Evolutionary conservation across 768 basidiomycete genomes (phyloP), one percentile per base, ranked within the genome.

Genomic region (Leccinum boreale): DNA sequence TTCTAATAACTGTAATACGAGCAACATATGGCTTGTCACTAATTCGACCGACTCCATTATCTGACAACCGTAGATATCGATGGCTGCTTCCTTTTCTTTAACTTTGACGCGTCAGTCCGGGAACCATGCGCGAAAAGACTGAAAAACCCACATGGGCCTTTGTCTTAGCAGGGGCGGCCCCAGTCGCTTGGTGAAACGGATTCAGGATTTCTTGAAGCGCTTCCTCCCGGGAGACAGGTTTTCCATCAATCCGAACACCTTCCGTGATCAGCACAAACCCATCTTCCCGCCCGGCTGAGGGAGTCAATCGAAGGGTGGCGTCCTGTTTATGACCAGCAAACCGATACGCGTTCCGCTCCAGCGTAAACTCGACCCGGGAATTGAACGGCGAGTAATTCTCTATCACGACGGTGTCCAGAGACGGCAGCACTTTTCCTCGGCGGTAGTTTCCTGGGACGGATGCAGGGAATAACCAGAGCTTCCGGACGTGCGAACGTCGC

Each of bases 381-480:
- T 66, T 68, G 2, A 63, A 31, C 42, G 36, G 17, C 11, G 68
- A 61, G 31, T 70, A 66, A 19, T 57, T 69, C 42, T 69, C 65
- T 29, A 70, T 33, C 36, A 69, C 60, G 58, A 67, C 52, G 21
- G 68, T 69, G 48, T 71, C 69, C 58, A 68, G 50, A 35, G 68
- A 46, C 6, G 67, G 67, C 12, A 65, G 11, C 11, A 61, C 12
- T 21, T 54, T 60, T 33, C 19, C 51, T 19, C 58, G 61, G 47
- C 69, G 69, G 42, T 65, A 67, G 36, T 5, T 62, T n/a, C 63
- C 62, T 8, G 58, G 64, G 23, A 72, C 66, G 35, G 62, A 65
- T 12, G 50, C 56, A 4, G 70, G 72, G 51, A 70, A 63, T 6
- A 72, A 15, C 72, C 72, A 72, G 52, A 73, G 57, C 36, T 67